Percentiles rank a stretch among this genome's conserved stretches.
phyloP scores from a whole-genome alignment of 352 stramenopile species.

The Halophytophthora batemanensis region DNA sequence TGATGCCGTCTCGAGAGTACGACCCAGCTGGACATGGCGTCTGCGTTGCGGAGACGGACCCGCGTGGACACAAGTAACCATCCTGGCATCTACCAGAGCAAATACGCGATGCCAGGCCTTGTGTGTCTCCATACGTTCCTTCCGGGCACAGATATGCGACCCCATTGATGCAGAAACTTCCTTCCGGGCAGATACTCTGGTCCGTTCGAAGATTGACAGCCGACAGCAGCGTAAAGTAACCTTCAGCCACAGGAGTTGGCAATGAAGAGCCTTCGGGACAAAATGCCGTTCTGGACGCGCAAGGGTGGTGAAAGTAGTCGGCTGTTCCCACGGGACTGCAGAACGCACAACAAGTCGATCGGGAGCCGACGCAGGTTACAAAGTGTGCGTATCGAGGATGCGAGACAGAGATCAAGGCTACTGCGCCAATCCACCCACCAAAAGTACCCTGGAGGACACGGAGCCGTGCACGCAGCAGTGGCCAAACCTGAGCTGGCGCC shows the following conservation, averaged over 20 bases:
- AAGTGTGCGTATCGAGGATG: background rate
- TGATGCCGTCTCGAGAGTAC: conserved; percentile 56
- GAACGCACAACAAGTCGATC: background rate
- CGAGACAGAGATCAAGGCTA: background rate
- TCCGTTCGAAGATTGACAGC: conserved; percentile 35
- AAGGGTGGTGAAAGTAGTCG: conserved; percentile 36
- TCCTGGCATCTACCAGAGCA: conserved; percentile 60
- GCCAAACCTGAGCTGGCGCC: conserved; percentile 33
- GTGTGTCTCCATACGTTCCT: conserved; percentile 47
- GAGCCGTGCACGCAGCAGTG: conserved; percentile 41
- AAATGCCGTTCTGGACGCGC: conserved; percentile 31
- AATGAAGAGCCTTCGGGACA: conserved; percentile 41
- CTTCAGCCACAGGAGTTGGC: conserved; percentile 32
- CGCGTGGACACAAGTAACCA: conserved; percentile 48
- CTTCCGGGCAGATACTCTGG: conserved; percentile 49
- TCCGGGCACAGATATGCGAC: conserved; percentile 47
- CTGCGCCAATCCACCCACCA: conserved; percentile 31
- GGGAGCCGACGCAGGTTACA: background rate
- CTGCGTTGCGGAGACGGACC: conserved; percentile 40
- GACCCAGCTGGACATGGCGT: conserved; percentile 49
- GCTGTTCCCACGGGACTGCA: conserved; percentile 41
- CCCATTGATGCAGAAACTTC: conserved; percentile 59
- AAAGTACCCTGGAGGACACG: conserved; percentile 64
- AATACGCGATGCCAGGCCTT: conserved; percentile 29
- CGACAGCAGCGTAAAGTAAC: conserved; percentile 48